Evolutionary conservation across 306 rosid genomes (phyloP), one percentile per base, ranked within the genome.

Genomic region (Dalbergia cultrata): DNA sequence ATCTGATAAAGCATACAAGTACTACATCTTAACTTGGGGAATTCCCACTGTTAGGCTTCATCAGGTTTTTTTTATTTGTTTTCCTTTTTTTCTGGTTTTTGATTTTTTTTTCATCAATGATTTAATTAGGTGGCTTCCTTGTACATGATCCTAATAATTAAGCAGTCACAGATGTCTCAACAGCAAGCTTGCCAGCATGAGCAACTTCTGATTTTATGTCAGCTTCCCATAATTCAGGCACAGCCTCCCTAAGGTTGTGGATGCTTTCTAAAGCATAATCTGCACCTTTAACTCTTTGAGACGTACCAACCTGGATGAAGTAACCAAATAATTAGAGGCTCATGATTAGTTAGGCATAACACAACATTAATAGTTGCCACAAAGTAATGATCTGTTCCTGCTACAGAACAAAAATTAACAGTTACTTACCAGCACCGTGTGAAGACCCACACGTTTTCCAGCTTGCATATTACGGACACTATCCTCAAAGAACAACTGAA

Each of bases 241-340:
- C 67, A 71, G 98, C 99, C 45, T 96, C 97, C 71, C 93, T 96
- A 1, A 96, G 92, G 69, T 96, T 96, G 85, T 96, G 99, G 74
- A 93, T 93, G 83, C 97, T 96, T 85, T 93, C 98, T 52, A 96
- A 82, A 5, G 97, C 98, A 87, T 88, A 90, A 86, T 96, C 99
- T 26, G 99, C 98, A 33, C 94, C 99, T 88, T 91, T 92, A 26
- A 90, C 88, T 80, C 93, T 90, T 76, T 93, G 97, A 5, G 97
- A 87, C 58, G 83, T 88, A n/a, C 98, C 99, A 74, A 96, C 87
- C 99, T 96, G 81, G 10, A 35, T 5, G 8, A 14, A 22, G 17
- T 12, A 59, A 56, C 66, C 78, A 74, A 72, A 57, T 50, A 65
- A 67, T 78, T 74, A 71, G 75, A 31, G 68, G 26, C 71, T 37